Evolutionary conservation across 345 rosid genomes (phyloP).

Genomic region (Diplotaxis tenuifolia): DNA sequence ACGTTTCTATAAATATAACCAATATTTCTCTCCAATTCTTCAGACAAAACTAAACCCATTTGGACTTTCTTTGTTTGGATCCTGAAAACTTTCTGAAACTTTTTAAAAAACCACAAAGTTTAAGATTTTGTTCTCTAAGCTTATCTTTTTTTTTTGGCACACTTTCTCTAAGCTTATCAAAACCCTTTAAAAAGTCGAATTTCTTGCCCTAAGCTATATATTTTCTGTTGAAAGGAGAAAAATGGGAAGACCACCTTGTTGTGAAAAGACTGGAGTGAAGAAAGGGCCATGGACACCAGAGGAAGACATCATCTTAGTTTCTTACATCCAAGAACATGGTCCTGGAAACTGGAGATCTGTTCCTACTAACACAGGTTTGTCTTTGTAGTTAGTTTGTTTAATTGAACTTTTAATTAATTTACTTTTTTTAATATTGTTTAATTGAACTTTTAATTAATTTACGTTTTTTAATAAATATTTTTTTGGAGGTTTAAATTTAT

Average conservation of each 20-base stretch:
- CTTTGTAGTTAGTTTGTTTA: neutral
- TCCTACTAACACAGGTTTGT: constrained; percentile 75
- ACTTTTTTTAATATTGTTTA: neutral
- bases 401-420: neutral
- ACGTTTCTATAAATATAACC: constrained; percentile 37
- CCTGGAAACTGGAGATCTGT: constrained; percentile 98
- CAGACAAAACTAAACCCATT: constrained; percentile 22
- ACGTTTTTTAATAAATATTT: neutral
- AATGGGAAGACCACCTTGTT: constrained; percentile 97
- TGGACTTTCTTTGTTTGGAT: constrained; percentile 23
- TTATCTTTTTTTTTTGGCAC: no score
- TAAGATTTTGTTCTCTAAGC: neutral
- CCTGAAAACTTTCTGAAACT: constrained; percentile 9
- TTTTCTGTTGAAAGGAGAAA: neutral
- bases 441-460: neutral
- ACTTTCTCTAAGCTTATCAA: no score
- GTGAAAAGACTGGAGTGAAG: constrained; percentile 87
- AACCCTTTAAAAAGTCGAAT: neutral
- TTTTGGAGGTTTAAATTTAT: neutral
- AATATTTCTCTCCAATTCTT: constrained; percentile 38
- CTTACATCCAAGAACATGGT: constrained; percentile 94
- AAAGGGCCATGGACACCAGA: constrained; percentile 99
- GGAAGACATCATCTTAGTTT: constrained; percentile 90
- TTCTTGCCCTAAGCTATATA: neutral
- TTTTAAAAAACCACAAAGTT: neutral